Evolutionary conservation across 148 eudicot genomes (phyloP).

Genomic region (Vaccinium myrtillus): DNA sequence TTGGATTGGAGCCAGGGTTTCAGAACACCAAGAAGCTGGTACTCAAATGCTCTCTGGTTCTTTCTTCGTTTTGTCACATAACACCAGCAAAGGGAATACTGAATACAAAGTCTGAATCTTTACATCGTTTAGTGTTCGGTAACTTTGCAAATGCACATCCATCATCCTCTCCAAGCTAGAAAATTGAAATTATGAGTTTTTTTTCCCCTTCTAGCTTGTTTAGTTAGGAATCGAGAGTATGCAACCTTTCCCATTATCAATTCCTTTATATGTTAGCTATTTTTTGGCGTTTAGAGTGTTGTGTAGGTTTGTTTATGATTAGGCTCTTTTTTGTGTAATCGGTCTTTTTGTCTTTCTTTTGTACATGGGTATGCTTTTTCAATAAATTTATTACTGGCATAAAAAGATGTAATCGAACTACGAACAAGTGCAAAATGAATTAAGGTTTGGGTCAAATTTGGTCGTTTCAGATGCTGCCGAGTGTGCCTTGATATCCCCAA

Average conservation of each 20-base stretch:
- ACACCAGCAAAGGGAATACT: neutral
- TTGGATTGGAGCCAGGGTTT: neutral
- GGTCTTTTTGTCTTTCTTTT: too few relatives aligned
- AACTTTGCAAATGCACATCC: neutral
- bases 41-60: neutral
- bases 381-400: too few relatives aligned
- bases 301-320: too few relatives aligned
- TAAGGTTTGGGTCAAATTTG: neutral
- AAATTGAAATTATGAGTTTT: neutral
- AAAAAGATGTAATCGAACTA: neutral
- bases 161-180: neutral
- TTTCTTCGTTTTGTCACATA: neutral
- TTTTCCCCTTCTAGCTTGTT: neutral
- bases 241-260: too few relatives aligned
- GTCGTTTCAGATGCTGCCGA: conserved; percentile 13
- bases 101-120: neutral
- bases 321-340: too few relatives aligned
- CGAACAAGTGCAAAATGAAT: neutral
- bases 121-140: neutral
- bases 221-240: too few relatives aligned
- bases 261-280: too few relatives aligned
- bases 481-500: conserved; percentile 15
- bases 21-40: neutral
- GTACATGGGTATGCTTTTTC: too few relatives aligned
- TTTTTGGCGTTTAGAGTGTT: too few relatives aligned